These are phyloP conservation scores for Sphagnum fallax DNA, from an alignment of 228 moss, liverwort and hornwort species.

Conservation along the genomic window DNA sequence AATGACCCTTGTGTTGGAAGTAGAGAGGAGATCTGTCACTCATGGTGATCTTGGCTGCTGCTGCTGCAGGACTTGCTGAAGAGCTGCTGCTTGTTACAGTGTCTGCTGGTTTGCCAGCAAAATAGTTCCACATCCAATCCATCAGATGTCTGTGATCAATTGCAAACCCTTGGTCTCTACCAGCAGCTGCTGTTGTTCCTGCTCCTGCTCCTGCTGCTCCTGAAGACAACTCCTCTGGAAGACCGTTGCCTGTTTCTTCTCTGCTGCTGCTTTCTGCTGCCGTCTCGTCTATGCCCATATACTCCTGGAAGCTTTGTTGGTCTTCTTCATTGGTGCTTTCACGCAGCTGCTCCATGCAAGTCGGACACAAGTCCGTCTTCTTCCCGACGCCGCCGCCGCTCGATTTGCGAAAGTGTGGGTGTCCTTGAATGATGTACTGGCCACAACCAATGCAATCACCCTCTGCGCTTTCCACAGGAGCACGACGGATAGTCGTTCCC, in stretches of 20 bases:
- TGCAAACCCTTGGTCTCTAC: too few species aligned
- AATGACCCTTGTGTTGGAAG: slow-evolving; percentile 77
- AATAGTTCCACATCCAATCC: slow-evolving; percentile 79
- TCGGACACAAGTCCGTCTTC: slow-evolving; percentile 15
- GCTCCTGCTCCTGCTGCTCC: background rate
- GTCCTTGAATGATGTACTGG: slow-evolving; percentile 34
- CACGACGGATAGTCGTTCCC: background rate
- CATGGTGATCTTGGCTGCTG: slow-evolving; percentile 18
- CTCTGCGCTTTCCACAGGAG: slow-evolving; percentile 16
- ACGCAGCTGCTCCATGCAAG: slow-evolving; percentile 11
- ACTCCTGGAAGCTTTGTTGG: slow-evolving; percentile 11
- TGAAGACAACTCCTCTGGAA: slow-evolving; percentile 20
- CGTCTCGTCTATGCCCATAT: slow-evolving; percentile 5
- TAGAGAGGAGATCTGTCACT: slow-evolving; percentile 55
- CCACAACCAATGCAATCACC: slow-evolving; percentile 11
- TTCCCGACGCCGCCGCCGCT: background rate
- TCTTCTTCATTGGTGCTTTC: slow-evolving; percentile 5
- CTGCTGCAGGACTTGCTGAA: background rate
- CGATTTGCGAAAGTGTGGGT: too few species aligned
- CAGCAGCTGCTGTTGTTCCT: background rate
- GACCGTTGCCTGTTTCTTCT: background rate
- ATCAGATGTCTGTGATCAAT: slow-evolving; percentile 61
- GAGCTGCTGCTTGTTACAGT: background rate
- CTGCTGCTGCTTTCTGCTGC: background rate
- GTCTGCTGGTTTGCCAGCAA: slow-evolving; percentile 8